Percentiles rank a stretch among this genome's conserved stretches.
phyloP scores from a whole-genome alignment of 306 rosid species.

The Corylus americana region DNA sequence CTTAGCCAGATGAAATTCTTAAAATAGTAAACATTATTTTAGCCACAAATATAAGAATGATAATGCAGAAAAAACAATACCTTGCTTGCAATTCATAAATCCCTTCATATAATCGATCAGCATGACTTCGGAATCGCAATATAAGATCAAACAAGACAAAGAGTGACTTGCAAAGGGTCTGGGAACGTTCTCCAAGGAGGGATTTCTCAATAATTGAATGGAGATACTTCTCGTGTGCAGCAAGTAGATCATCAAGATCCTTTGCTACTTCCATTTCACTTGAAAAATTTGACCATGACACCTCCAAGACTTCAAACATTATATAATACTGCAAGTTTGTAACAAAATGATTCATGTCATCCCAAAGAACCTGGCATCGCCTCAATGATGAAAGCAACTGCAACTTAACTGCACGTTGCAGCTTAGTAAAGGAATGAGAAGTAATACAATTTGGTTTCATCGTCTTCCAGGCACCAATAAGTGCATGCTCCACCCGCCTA shows the following conservation, averaged over 20 bases:
- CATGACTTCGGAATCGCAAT: conserved; percentile 79
- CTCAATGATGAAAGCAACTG: conserved; percentile 84
- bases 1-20: conserved; percentile 3
- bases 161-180: conserved; percentile 76
- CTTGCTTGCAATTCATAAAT: conserved; percentile 90
- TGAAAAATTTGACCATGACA: conserved; percentile 82
- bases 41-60: conserved; percentile 7
- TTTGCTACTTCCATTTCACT: conserved; percentile 89
- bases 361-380: conserved; percentile 97
- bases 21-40: not conserved
- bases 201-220: conserved; percentile 88
- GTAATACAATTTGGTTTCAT: conserved; percentile 97
- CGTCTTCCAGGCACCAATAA: conserved; percentile 93
- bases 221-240: conserved; percentile 91
- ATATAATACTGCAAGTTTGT: conserved; percentile 92
- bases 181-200: conserved; percentile 91
- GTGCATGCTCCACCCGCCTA: conserved; percentile 93
- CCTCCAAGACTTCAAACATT: conserved; percentile 97
- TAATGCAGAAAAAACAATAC: conserved; percentile 38
- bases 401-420: conserved; percentile 68
- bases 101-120: conserved; percentile 88
- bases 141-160: conserved; percentile 85
- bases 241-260: conserved; percentile 95
- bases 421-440: conserved; percentile 70
- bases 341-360: conserved; percentile 94